Base-by-base conservation (phyloP, 371 early-diverging fungal species). In the Fennellomyces sp. region DNA sequence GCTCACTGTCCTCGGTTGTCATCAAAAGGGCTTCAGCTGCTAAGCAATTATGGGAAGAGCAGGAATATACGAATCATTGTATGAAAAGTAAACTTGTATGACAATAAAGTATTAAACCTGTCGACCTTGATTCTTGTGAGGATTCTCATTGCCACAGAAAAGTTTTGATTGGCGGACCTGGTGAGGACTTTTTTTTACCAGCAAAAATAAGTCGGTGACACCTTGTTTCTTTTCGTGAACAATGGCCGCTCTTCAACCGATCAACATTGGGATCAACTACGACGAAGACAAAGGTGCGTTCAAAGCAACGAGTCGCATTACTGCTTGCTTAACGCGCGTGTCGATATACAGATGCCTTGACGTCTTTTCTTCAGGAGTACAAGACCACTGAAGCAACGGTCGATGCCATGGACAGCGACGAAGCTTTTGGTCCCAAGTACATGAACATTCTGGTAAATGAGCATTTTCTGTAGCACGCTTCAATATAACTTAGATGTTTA, bases 171-270 rank as follows among this genome's bases (percentile, higher is more conserved):
- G n/a, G n/a, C n/a, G n/a, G n/a, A n/a, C n/a, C n/a, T n/a, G n/a
- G n/a, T n/a, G n/a, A n/a, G n/a, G n/a, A n/a, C n/a, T n/a, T n/a
- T n/a, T n/a, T n/a, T n/a, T n/a, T n/a, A n/a, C n/a, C n/a, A n/a
- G n/a, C n/a, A n/a, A n/a, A n/a, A n/a, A n/a, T n/a, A n/a, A n/a
- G n/a, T n/a, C n/a, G n/a, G n/a, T n/a, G n/a, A n/a, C n/a, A n/a
- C 45, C 23, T 45, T 45, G 21, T 12, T 21, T 12, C 21, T 23
- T 45, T 19, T 26, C 26, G 27, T 28, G 6, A 21, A 52, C 30
- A 41, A 76, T 76, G 77, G 77, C 77, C 45, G 69, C 77, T 13
- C 63, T 77, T 51, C 25, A 63, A 54, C 77, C 77, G 38, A 58
- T 69, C 45, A 68, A 39, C 21, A 35, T 65, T 45, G 60, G 53